Conservation (phyloP, 2,329 filamentous ascomycete genomes). For the Talaromyces sp. region DNA sequence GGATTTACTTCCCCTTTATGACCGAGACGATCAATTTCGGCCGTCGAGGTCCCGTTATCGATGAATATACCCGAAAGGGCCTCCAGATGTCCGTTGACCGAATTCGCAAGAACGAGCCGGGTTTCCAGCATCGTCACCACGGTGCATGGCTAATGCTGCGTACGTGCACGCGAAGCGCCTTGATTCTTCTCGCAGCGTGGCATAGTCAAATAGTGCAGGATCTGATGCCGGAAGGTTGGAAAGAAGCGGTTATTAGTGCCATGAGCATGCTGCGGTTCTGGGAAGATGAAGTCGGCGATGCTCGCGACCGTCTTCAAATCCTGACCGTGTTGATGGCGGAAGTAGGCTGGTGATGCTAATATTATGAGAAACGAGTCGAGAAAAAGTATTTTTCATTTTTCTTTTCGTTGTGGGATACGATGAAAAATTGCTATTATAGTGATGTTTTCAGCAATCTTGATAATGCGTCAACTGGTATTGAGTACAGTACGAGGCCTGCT, state of each 20-base stretch:
- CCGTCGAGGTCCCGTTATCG: conserved; percentile 13
- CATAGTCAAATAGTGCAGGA: conserved; percentile 13
- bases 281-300: conserved; percentile 21
- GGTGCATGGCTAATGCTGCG: conserved; percentile 30
- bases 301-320: conserved; percentile 19
- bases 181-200: conserved; percentile 22
- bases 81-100: conserved; percentile 26
- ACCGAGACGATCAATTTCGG: conserved; percentile 23
- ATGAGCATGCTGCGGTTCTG: conserved; percentile 23
- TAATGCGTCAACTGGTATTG: neutral
- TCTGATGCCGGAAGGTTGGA: conserved; percentile 20
- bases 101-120: conserved; percentile 27
- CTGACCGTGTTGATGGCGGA: conserved; percentile 15
- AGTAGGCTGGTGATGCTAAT: neutral
- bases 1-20: conserved; percentile 34
- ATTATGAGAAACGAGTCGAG: neutral
- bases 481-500: neutral
- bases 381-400: neutral
- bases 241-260: conserved; percentile 18
- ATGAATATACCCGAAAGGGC: conserved; percentile 23
- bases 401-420: neutral
- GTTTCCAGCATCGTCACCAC: conserved; percentile 29
- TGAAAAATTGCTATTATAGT: neutral
- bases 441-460: neutral
- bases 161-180: conserved; percentile 25